Percentiles rank a stretch among this genome's conserved stretches.
Conservation (phyloP, 2,329 filamentous ascomycete species). For the Aspergillus sp. region DNA sequence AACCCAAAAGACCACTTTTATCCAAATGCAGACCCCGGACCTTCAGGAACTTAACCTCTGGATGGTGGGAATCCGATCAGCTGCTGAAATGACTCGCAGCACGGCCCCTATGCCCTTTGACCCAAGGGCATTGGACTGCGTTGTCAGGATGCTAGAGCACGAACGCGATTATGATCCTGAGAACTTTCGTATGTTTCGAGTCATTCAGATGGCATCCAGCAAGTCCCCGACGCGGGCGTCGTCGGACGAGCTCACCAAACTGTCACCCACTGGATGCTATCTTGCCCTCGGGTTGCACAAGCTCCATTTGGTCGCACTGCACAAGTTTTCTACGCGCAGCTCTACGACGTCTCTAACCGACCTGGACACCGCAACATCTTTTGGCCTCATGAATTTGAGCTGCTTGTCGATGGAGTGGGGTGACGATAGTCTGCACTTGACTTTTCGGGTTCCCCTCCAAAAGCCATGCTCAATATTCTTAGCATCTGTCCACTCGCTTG, state of each 20-base stretch:
- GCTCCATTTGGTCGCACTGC: constrained; percentile 66
- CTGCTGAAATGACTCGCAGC: constrained; percentile 56
- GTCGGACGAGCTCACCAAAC: constrained; percentile 65
- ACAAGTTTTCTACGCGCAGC: constrained; percentile 55
- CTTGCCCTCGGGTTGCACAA: constrained; percentile 69
- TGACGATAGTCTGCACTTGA: constrained; percentile 67
- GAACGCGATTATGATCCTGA: constrained; percentile 68
- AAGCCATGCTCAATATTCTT: constrained; percentile 58
- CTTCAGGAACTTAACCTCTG: constrained; percentile 65
- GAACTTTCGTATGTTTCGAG: constrained; percentile 68
- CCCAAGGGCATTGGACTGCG: constrained; percentile 61
- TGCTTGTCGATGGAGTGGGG: constrained; percentile 58
- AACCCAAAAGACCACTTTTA: constrained; percentile 57
- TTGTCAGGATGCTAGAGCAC: constrained; percentile 61
- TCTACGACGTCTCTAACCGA: constrained; percentile 56
- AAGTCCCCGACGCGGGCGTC: constrained; percentile 59
- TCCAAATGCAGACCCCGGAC: constrained; percentile 65
- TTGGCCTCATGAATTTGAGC: constrained; percentile 64
- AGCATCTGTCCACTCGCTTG: constrained; percentile 63
- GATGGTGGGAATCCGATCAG: constrained; percentile 62
- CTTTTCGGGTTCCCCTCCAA: constrained; percentile 61
- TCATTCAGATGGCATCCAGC: constrained; percentile 61
- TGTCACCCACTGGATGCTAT: constrained; percentile 65
- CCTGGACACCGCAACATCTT: constrained; percentile 53
- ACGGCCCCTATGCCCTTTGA: constrained; percentile 55